A percentile compares a stretch with the other conserved stretches of the same genome.
Evolutionary conservation across 345 rosid species (phyloP).

Genomic region (Populus nigra): DNA sequence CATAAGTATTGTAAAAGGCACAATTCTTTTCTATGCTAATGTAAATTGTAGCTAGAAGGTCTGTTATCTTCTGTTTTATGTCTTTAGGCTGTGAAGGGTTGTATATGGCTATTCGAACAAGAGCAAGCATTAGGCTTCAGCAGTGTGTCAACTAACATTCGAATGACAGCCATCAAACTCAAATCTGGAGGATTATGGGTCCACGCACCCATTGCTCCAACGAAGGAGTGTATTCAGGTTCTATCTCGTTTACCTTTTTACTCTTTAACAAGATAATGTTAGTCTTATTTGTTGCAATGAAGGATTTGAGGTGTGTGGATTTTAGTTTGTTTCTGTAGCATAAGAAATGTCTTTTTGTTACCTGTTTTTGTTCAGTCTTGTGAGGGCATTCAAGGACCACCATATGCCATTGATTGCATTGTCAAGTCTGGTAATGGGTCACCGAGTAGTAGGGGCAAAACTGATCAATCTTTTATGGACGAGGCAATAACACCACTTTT

Average conservation of each 20-base stretch:
- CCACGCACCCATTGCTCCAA: conserved; percentile 99
- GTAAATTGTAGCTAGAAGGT: not conserved
- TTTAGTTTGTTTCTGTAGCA: not conserved
- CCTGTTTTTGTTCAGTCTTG: too few species aligned
- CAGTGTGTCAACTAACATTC: conserved; percentile 86
- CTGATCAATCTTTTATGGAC: not conserved
- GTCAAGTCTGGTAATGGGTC: too few species aligned
- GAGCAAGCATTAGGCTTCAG: conserved; percentile 98
- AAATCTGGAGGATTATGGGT: conserved; percentile 98
- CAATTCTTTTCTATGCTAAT: not conserved
- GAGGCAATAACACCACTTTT: not conserved
- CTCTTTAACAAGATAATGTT: not conserved
- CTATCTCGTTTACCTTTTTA: not conserved
- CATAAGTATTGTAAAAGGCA: not conserved
- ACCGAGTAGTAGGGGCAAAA: not conserved
- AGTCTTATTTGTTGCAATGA: not conserved
- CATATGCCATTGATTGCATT: too few species aligned
- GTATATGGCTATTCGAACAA: conserved; percentile 95
- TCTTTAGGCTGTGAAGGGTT: conserved; percentile 72
- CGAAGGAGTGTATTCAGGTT: conserved; percentile 90
- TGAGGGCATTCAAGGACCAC: too few species aligned
- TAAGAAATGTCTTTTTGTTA: not conserved
- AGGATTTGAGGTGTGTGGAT: not conserved
- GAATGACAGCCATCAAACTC: conserved; percentile 95
- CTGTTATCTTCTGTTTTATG: not conserved